Evolutionary conservation across 2,329 filamentous ascomycete species (phyloP).

Genomic region (Teratosphaeria viscida): DNA sequence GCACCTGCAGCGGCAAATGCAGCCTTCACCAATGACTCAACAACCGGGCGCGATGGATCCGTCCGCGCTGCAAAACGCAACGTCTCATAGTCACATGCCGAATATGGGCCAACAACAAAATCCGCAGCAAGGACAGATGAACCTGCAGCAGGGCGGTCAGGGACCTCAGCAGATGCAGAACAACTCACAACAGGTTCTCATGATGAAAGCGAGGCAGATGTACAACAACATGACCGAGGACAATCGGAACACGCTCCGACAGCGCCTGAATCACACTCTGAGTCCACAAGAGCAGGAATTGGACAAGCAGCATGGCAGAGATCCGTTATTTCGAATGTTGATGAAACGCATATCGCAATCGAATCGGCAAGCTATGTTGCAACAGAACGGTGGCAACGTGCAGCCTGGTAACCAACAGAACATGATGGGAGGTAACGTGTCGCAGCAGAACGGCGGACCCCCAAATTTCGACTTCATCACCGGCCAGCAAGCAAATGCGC

Average conservation of each 20-base stretch:
- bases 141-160: neutral
- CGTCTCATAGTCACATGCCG: constrained; percentile 1
- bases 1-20: constrained; percentile 20
- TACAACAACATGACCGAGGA: constrained; percentile 15
- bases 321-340: neutral
- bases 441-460: constrained; percentile 30
- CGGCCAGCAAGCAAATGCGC: constrained; percentile 51
- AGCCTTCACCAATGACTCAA: constrained; percentile 15
- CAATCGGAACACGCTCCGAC: constrained; percentile 2
- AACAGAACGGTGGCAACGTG: constrained; percentile 9
- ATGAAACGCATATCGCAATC: neutral
- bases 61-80: constrained; percentile 9
- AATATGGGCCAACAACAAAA: constrained; percentile 12
- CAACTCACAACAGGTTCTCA: constrained; percentile 12
- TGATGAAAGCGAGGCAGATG: constrained; percentile 10
- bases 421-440: constrained; percentile 23
- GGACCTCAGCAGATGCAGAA: constrained; percentile 5
- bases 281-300: constrained; percentile 1
- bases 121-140: constrained; percentile 17
- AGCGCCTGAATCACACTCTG: constrained; percentile 5
- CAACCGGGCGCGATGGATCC: constrained; percentile 15
- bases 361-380: constrained; percentile 1
- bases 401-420: constrained; percentile 27
- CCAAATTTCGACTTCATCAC: constrained; percentile 40
- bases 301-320: neutral